These are phyloP conservation scores for Podila epicladia DNA, from an alignment of 192 early-diverging fungal species.

Conservation along the genomic window DNA sequence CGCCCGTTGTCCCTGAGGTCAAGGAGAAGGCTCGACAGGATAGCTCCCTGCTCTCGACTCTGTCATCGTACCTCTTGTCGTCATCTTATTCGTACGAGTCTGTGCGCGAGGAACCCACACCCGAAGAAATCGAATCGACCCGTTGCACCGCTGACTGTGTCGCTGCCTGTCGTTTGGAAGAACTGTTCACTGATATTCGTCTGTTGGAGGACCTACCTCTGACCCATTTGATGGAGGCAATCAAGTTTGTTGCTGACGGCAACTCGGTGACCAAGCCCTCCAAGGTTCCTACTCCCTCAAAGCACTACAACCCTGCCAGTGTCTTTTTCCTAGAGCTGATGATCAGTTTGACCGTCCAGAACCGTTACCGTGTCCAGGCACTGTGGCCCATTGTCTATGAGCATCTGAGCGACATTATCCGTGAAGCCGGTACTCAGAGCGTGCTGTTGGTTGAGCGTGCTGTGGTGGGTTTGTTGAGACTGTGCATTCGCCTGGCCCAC, in stretches of 20 bases:
- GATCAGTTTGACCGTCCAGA: conserved; percentile 78
- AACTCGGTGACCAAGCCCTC: conserved; percentile 43
- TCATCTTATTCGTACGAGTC: conserved; percentile 64
- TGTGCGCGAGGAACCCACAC: conserved; percentile 68
- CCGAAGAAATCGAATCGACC: conserved; percentile 76
- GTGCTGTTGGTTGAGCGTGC: conserved; percentile 79
- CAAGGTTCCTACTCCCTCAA: conserved; percentile 38
- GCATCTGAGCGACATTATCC: conserved; percentile 78
- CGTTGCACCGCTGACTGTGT: conserved; percentile 75
- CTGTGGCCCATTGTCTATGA: conserved; percentile 72
- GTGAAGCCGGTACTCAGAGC: conserved; percentile 69
- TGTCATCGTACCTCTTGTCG: conserved; percentile 80
- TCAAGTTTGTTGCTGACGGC: conserved; percentile 62
- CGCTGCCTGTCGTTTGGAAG: conserved; percentile 73
- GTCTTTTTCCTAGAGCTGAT: conserved; percentile 83
- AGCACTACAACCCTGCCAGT: conserved; percentile 68
- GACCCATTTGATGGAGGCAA: conserved; percentile 64
- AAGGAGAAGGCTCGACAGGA: conserved; percentile 60
- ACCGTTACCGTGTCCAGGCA: conserved; percentile 73
- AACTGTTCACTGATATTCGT: conserved; percentile 76
- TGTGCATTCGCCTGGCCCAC: conserved; percentile 76
- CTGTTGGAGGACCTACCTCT: conserved; percentile 74
- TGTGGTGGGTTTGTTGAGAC: conserved; percentile 76
- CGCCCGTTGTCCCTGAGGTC: conserved; percentile 40
- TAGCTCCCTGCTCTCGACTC: conserved; percentile 77